Evolutionary conservation across 805 yeast species (phyloP).

Genomic region (Wickerhamomyces rabaulensis): DNA sequence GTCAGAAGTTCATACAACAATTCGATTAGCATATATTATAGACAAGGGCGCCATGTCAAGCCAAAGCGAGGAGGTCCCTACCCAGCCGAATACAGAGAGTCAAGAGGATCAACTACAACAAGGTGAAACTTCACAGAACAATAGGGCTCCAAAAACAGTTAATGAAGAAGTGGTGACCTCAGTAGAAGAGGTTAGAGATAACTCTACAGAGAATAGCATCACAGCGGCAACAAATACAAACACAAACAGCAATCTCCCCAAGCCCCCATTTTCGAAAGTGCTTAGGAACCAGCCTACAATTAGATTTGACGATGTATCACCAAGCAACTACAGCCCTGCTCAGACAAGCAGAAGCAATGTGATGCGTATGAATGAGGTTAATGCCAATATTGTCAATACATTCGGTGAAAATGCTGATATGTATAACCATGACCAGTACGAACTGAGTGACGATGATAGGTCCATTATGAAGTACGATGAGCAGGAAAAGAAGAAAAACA

Average conservation of each 20-base stretch:
- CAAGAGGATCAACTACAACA: neutral
- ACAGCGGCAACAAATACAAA: neutral
- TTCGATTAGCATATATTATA: too few relatives aligned
- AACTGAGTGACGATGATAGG: conserved; percentile 14
- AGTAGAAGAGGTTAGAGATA: neutral
- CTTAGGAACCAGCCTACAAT: neutral
- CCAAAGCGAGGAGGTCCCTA: neutral
- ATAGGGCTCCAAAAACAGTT: neutral
- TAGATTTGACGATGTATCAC: neutral
- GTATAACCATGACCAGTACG: conserved; percentile 10
- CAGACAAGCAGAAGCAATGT: neutral
- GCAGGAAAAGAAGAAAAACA: neutral
- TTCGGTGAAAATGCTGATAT: conserved; percentile 5
- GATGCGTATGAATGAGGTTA: neutral
- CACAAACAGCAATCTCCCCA: neutral
- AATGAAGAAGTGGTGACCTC: neutral
- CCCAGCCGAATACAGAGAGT: neutral
- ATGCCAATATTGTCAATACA: conserved; percentile 1
- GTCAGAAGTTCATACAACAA: too few relatives aligned
- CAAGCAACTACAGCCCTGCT: neutral
- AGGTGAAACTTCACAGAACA: neutral
- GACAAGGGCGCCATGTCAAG: neutral
- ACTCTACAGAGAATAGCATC: neutral
- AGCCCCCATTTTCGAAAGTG: neutral
- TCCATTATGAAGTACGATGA: conserved; percentile 6